These are phyloP conservation scores for Athelia psychrophila DNA, from an alignment of 1,284 basidiomycete genomes.

Conservation along the genomic window DNA sequence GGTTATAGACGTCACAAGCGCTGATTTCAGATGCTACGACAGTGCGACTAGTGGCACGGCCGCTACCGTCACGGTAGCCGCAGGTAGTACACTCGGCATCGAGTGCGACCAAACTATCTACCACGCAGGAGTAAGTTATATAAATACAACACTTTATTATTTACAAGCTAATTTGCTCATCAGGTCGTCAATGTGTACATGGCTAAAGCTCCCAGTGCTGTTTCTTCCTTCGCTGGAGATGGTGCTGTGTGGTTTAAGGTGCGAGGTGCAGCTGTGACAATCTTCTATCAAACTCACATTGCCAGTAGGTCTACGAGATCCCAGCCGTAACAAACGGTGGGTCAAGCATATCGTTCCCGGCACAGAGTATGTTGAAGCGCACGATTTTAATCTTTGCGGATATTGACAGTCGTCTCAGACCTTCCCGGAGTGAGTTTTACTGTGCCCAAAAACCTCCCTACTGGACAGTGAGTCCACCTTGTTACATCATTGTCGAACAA, in stretches of 20 bases:
- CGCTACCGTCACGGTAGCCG: conserved; percentile 30
- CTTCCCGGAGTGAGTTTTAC: conserved; percentile 21
- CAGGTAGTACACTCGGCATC: conserved; percentile 32
- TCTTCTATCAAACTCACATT: no score
- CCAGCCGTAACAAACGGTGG: conserved; percentile 16
- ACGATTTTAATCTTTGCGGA: not conserved
- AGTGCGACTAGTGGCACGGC: conserved; percentile 29
- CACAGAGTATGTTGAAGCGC: conserved; percentile 9
- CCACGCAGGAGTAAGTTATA: conserved; percentile 31
- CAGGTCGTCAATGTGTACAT: conserved; percentile 33
- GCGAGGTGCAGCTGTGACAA: no score
- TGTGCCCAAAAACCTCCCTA: conserved; percentile 21
- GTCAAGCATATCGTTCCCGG: conserved; percentile 14
- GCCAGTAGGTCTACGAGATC: conserved; percentile 9
- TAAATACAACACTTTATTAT: no score
- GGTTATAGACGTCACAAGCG: conserved; percentile 29
- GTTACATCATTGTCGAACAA: no score
- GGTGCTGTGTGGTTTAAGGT: conserved; percentile 41
- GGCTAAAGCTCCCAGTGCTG: conserved; percentile 34
- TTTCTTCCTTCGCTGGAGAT: conserved; percentile 31
- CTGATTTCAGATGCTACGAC: conserved; percentile 40
- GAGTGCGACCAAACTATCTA: conserved; percentile 32
- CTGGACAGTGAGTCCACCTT: conserved; percentile 17
- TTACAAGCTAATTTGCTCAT: no score
- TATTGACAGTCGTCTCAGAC: conserved; percentile 7